These are phyloP conservation scores for Colletotrichum higginsianum DNA, from an alignment of 2,329 filamentous ascomycete species.

Conservation along the genomic window DNA sequence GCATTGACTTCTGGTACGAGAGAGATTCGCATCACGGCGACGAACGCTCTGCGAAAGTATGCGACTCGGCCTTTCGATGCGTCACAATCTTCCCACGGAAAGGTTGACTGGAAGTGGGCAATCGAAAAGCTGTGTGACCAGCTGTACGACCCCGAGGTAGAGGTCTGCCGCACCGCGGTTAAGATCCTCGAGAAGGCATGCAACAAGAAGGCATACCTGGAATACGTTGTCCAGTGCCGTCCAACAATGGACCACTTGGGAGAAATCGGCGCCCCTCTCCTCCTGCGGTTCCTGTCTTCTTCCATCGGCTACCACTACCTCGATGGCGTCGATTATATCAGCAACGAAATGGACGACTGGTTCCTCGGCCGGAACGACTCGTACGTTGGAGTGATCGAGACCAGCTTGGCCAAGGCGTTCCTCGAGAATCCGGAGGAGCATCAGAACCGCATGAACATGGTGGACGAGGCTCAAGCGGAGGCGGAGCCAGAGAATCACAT, in stretches of 20 bases:
- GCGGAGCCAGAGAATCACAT: conserved; percentile 77
- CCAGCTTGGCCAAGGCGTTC: conserved; percentile 91
- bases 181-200: conserved; percentile 98
- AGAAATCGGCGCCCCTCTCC: conserved; percentile 93
- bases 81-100: conserved; percentile 51
- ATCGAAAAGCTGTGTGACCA: conserved; percentile 98
- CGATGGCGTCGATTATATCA: conserved; percentile 97
- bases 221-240: conserved; percentile 96
- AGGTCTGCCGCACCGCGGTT: conserved; percentile 95
- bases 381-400: conserved; percentile 96
- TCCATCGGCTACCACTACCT: conserved; percentile 98
- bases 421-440: conserved; percentile 74
- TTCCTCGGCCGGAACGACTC: conserved; percentile 95
- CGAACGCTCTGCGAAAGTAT: conserved; percentile 89
- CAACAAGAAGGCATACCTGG: conserved; percentile 89
- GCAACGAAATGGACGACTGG: conserved; percentile 99
- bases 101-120: conserved; percentile 88
- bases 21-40: conserved; percentile 91
- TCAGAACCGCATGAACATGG: conserved; percentile 71
- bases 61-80: conserved; percentile 69
- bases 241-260: conserved; percentile 95
- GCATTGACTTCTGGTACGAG: conserved; percentile 93
- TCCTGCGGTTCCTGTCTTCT: conserved; percentile 93
- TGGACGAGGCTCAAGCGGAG: conserved; percentile 70
- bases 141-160: conserved; percentile 95